Conservation (phyloP, 2,329 filamentous ascomycete genomes). For the Aspergillus ibericus region DNA sequence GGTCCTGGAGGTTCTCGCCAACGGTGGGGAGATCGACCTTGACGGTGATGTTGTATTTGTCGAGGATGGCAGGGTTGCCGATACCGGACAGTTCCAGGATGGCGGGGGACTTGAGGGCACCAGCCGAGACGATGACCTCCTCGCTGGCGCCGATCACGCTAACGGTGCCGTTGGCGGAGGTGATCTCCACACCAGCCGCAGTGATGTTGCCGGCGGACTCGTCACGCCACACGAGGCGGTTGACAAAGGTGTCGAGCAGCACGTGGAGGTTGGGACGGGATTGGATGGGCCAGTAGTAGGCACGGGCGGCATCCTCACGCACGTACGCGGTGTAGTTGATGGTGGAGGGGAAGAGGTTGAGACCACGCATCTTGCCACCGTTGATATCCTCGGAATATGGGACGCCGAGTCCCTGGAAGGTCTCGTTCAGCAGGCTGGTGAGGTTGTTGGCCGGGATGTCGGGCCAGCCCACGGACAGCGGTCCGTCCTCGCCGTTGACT, state of each 20-base stretch:
- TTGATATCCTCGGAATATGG: conserved; percentile 45
- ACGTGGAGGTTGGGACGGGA: conserved; percentile 24
- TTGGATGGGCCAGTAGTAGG: conserved; percentile 49
- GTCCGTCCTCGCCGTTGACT: conserved; percentile 32
- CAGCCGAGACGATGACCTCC: conserved; percentile 63
- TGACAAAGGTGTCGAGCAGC: conserved; percentile 38
- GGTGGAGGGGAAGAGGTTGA: conserved; percentile 45
- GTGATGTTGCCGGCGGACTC: conserved; percentile 22
- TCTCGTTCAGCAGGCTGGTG: conserved; percentile 37
- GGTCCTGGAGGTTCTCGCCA: conserved; percentile 49
- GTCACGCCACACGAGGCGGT: conserved; percentile 42
- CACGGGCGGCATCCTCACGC: conserved; percentile 50
- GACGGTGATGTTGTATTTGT: conserved; percentile 25
- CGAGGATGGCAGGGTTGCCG: conserved; percentile 43
- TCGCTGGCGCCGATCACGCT: conserved; percentile 33
- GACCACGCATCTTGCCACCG: conserved; percentile 47
- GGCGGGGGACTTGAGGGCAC: conserved; percentile 57
- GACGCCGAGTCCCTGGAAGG: conserved; percentile 33
- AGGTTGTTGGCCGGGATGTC: conserved; percentile 10
- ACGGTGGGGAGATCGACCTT: conserved; percentile 40
- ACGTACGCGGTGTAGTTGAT: conserved; percentile 39
- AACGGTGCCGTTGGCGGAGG: conserved; percentile 22
- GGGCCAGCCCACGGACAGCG: conserved; percentile 31
- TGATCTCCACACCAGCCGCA: conserved; percentile 18
- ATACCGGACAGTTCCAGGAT: conserved; percentile 62